These are phyloP conservation scores for Neoscytalidium dimidiatum DNA, from an alignment of 2,329 filamentous ascomycete genomes.

Conservation along the genomic window DNA sequence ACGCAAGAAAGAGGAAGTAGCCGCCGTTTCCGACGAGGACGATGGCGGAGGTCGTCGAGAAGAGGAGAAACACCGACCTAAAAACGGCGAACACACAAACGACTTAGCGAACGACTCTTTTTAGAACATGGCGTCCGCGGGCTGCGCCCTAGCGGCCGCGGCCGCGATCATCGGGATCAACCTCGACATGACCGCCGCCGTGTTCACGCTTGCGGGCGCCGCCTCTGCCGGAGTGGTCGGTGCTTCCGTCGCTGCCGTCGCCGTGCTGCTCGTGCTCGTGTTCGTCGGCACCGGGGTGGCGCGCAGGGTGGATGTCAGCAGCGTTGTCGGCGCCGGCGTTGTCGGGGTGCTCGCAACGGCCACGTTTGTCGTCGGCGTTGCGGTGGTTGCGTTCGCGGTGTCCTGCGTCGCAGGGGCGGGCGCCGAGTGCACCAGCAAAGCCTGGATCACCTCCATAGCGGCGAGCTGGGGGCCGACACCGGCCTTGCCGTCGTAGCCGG, in stretches of 20 bases:
- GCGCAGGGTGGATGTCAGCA: not conserved
- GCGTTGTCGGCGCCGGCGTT: not conserved
- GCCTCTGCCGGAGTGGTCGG: not conserved
- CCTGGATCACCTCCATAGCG: conserved; percentile 57
- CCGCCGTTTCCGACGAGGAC: not conserved
- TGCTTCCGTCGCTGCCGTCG: not conserved
- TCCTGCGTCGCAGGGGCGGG: not conserved
- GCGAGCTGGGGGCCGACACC: conserved; percentile 64
- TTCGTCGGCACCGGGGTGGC: not conserved
- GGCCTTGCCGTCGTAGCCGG: conserved; percentile 47
- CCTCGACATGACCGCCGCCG: not conserved
- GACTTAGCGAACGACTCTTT: not conserved
- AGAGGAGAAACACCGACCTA: not conserved
- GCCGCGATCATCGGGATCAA: not conserved
- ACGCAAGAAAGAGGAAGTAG: not conserved
- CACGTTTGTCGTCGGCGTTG: too few species aligned
- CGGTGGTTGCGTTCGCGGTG: too few species aligned
- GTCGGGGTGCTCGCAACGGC: not conserved
- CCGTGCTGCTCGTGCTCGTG: too few species aligned
- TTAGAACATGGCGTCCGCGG: conserved; percentile 7
- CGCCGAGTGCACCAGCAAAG: conserved; percentile 27
- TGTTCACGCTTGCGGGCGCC: not conserved
- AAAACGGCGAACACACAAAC: not conserved
- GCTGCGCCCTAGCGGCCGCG: not conserved
- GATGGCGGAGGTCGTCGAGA: not conserved